A percentile compares a stretch with the other conserved stretches of the same genome.
These are phyloP conservation scores for Delonix regia DNA, from an alignment of 306 rosid species.

Conservation along the genomic window DNA sequence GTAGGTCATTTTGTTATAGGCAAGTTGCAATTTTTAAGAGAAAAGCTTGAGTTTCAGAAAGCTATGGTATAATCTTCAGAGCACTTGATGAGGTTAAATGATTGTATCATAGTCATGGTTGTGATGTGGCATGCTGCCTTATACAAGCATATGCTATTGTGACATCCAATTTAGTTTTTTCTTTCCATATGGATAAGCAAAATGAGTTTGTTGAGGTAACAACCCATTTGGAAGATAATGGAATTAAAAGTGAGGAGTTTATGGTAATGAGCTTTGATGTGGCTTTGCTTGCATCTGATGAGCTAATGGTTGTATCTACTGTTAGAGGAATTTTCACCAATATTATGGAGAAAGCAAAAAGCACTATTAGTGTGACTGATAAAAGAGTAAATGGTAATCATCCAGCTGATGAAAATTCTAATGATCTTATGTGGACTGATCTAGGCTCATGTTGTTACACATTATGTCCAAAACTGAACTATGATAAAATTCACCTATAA, in stretches of 20 bases:
- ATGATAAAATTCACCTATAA: constrained; percentile 62
- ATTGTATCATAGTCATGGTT: constrained; percentile 86
- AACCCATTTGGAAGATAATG: constrained; percentile 60
- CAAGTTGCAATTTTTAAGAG: too few species aligned
- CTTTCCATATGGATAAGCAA: constrained; percentile 73
- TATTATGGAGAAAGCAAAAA: constrained; percentile 22
- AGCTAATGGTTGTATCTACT: constrained; percentile 47
- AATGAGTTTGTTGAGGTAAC: constrained; percentile 78
- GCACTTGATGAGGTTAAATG: constrained; percentile 18
- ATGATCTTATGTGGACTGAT: constrained; percentile 72
- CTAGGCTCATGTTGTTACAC: constrained; percentile 82
- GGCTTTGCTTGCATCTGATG: constrained; percentile 61
- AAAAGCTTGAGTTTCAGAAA: too few species aligned
- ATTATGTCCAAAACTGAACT: constrained; percentile 65
- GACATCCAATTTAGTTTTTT: constrained; percentile 60
- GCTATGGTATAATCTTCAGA: too few species aligned
- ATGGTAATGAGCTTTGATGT: constrained; percentile 65
- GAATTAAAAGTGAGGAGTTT: constrained; percentile 75
- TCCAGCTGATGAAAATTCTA: constrained; percentile 46
- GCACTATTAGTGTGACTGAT: constrained; percentile 19
- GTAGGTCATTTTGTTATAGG: too few species aligned
- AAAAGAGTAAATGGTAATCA: constrained; percentile 43
- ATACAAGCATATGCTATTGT: constrained; percentile 84
- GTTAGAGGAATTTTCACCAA: constrained; percentile 37
- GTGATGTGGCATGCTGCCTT: constrained; percentile 81